phyloP scores from a whole-genome alignment of 1,139 yeast species.

The Candida pseudoviswanathii region DNA sequence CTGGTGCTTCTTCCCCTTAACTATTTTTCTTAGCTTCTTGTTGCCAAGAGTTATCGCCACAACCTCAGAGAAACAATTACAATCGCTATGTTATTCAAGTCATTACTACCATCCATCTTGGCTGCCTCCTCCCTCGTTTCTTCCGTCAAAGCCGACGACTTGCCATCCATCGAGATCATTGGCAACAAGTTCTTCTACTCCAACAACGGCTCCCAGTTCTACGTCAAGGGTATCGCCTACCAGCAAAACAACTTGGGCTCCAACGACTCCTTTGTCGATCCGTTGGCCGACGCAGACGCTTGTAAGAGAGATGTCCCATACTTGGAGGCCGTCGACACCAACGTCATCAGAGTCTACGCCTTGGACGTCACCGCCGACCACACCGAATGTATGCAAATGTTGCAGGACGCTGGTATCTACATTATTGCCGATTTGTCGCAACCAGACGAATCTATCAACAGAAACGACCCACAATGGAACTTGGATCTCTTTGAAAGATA shows the following conservation, averaged over 20 bases:
- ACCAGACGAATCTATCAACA: conserved; percentile 63
- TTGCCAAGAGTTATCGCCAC: conserved; percentile 1
- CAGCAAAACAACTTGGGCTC: conserved; percentile 44
- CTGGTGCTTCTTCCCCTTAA: conserved; percentile 1
- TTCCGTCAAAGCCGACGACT: conserved; percentile 16
- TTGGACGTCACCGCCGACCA: conserved; percentile 66
- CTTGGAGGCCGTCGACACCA: conserved; percentile 60
- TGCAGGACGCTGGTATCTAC: conserved; percentile 76
- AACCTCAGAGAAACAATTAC: conserved; percentile 2
- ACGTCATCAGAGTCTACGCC: conserved; percentile 75
- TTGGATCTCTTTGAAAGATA: conserved; percentile 69
- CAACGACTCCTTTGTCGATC: conserved; percentile 61
- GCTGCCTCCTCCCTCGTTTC: conserved; percentile 19
- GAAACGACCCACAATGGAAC: conserved; percentile 65
- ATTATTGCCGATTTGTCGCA: conserved; percentile 76
- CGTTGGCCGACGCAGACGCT: conserved; percentile 66
- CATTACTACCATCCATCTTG: conserved; percentile 32
- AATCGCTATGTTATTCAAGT: conserved; percentile 43
- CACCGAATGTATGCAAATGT: conserved; percentile 63
- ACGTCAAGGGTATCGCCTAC: conserved; percentile 49
- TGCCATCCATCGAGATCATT: conserved; percentile 43
- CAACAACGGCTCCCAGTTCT: conserved; percentile 49
- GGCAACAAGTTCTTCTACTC: conserved; percentile 49
- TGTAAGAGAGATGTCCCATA: conserved; percentile 84
- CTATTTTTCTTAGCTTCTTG: conserved; percentile 1